Conservation (phyloP, 1,284 basidiomycete genomes). For the Apiotrichum siamense region DNA sequence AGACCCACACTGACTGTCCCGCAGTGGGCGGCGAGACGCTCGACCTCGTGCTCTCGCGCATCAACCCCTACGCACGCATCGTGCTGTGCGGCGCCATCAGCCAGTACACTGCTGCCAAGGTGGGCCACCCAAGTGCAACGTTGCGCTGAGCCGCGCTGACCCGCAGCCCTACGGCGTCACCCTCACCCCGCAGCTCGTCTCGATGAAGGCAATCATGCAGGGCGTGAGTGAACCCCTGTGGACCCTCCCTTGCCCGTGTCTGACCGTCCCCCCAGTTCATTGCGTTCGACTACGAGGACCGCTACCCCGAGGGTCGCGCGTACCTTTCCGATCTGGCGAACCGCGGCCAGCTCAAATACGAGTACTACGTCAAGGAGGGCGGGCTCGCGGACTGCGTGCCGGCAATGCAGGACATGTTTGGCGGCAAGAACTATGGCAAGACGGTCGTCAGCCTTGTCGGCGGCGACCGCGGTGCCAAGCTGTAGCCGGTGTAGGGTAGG, state of each 20-base stretch:
- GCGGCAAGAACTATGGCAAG: conserved; percentile 76
- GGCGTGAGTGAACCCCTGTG: too few species aligned
- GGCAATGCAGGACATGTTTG: conserved; percentile 64
- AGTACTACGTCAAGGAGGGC: conserved; percentile 63
- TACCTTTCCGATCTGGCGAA: conserved; percentile 54
- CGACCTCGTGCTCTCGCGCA: conserved; percentile 63
- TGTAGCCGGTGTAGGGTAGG: neutral
- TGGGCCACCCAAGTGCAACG: neutral
- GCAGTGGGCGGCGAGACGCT: conserved; percentile 65
- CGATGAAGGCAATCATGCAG: conserved; percentile 66
- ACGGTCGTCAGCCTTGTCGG: conserved; percentile 44
- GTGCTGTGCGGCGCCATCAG: conserved; percentile 70
- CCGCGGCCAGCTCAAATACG: conserved; percentile 68
- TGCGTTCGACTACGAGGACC: conserved; percentile 56
- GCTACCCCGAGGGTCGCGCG: conserved; percentile 42
- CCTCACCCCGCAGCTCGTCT: conserved; percentile 57
- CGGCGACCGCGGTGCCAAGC: conserved; percentile 3
- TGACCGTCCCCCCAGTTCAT: conserved; percentile 56
- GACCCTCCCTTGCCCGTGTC: neutral
- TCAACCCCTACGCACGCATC: conserved; percentile 72
- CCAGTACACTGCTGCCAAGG: conserved; percentile 24
- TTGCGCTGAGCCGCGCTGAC: neutral
- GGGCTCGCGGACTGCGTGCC: conserved; percentile 66
- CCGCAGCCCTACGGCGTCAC: conserved; percentile 37
- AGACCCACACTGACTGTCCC: conserved; percentile 44